Evolutionary conservation across 345 rosid genomes (phyloP).

Genomic region (Camelina neglecta): DNA sequence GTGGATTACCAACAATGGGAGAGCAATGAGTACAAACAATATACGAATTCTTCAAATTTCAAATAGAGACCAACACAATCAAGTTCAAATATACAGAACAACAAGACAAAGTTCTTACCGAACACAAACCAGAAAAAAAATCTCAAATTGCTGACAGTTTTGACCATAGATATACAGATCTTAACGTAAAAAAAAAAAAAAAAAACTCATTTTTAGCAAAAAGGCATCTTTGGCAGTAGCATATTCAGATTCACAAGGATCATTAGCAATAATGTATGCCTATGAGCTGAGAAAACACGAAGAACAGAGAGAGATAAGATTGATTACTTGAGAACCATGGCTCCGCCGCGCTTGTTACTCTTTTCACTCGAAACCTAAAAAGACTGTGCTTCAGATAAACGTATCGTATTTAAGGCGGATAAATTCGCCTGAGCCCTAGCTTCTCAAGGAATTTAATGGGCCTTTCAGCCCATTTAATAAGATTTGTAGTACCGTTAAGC

Average conservation of each 20-base stretch:
- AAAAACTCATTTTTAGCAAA: not conserved
- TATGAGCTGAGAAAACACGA: slow-evolving; percentile 5
- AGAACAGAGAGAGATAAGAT: slow-evolving; percentile 20
- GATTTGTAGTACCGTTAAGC: not conserved
- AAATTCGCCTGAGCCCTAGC: slow-evolving; percentile 34
- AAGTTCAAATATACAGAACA: not conserved
- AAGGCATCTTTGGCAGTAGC: not conserved
- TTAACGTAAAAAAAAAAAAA: not conserved
- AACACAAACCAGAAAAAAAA: not conserved
- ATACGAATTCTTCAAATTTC: not conserved
- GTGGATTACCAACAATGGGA: not conserved
- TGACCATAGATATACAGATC: not conserved
- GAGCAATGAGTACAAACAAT: not conserved
- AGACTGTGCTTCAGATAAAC: not conserved
- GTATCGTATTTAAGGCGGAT: slow-evolving; percentile 30
- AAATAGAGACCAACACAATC: not conserved
- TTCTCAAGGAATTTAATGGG: not conserved
- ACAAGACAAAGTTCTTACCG: not conserved
- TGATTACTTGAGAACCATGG: slow-evolving; percentile 57
- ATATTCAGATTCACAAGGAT: not conserved
- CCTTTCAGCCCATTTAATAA: not conserved
- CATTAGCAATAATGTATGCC: not conserved
- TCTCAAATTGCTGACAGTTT: not conserved
- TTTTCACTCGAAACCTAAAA: slow-evolving; percentile 26
- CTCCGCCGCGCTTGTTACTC: slow-evolving; percentile 42